Evolutionary conservation across 345 rosid genomes (phyloP).

Genomic region (Gossypium raimondii): DNA sequence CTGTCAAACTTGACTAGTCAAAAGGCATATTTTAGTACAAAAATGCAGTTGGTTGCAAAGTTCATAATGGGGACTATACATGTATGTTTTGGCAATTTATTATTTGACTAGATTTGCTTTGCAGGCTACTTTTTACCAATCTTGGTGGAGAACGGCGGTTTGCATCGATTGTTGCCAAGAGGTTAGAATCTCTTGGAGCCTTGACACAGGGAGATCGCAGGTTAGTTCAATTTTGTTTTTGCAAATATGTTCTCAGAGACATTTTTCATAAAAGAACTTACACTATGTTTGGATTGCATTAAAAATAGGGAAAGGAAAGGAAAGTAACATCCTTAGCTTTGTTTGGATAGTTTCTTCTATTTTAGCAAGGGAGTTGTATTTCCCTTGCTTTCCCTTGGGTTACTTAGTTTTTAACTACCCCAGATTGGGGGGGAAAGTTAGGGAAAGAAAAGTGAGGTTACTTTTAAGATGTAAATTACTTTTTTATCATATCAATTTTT

Average conservation of each 20-base stretch:
- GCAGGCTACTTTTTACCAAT: conserved; percentile 82
- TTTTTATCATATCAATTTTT: no score
- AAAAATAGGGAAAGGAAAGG: no score
- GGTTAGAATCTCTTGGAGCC: conserved; percentile 96
- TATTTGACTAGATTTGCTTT: conserved; percentile 18
- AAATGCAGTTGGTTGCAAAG: neutral
- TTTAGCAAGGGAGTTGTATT: no score
- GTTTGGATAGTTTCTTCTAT: no score
- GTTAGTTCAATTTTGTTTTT: conserved; percentile 35
- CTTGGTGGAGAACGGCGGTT: conserved; percentile 99
- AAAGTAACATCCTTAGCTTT: no score
- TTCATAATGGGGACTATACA: neutral
- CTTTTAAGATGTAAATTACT: no score
- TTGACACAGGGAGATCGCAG: conserved; percentile 98
- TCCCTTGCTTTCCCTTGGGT: no score
- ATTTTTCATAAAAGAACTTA: neutral
- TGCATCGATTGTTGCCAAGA: conserved; percentile 98
- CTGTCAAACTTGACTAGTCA: conserved; percentile 1
- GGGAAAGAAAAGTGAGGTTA: no score
- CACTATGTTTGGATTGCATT: no score
- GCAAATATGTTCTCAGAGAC: neutral
- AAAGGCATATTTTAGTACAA: neutral
- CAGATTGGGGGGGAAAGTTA: no score
- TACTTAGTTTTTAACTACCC: no score
- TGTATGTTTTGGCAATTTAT: conserved; percentile 11